Evolutionary conservation across 768 basidiomycete genomes (phyloP).

Genomic region (Hortiboletus campestris): DNA sequence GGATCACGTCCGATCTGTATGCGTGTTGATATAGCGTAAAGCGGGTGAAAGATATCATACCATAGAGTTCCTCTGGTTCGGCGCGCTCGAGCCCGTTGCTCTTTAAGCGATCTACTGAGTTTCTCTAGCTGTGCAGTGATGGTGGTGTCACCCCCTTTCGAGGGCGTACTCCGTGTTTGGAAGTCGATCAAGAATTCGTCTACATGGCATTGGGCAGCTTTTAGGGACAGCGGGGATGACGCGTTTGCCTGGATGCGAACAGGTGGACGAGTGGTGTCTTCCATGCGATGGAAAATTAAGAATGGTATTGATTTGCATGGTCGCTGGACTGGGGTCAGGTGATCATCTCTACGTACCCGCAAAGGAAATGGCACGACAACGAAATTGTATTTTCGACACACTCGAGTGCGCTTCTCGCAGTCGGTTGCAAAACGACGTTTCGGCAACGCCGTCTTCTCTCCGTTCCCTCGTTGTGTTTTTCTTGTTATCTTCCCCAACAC

Average conservation of each 20-base stretch:
- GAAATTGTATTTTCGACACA: not conserved
- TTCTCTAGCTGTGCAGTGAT: constrained; percentile 62
- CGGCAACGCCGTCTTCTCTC: not conserved
- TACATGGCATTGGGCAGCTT: constrained; percentile 39
- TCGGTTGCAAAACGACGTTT: not conserved
- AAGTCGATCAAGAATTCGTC: constrained; percentile 51
- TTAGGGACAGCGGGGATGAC: constrained; percentile 38
- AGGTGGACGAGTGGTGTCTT: constrained; percentile 47
- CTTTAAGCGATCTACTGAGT: constrained; percentile 49
- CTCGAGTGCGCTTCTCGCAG: not conserved
- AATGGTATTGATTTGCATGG: not conserved
- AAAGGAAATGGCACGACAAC: constrained; percentile 13
- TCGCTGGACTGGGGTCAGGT: constrained; percentile 1
- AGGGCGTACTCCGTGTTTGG: constrained; percentile 42
- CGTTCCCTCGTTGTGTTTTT: not conserved
- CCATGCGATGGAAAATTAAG: constrained; percentile 36
- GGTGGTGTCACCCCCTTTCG: constrained; percentile 52
- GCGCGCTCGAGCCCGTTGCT: constrained; percentile 38
- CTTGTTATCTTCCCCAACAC: not conserved
- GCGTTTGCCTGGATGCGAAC: constrained; percentile 43
- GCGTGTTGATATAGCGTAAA: not conserved
- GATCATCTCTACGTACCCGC: not conserved
- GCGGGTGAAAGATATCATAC: not conserved
- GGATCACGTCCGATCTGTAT: not conserved
- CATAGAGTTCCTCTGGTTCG: constrained; percentile 4